Conservation (phyloP, 352 stramenopile genomes). For the Thraustochytrium striatum region DNA sequence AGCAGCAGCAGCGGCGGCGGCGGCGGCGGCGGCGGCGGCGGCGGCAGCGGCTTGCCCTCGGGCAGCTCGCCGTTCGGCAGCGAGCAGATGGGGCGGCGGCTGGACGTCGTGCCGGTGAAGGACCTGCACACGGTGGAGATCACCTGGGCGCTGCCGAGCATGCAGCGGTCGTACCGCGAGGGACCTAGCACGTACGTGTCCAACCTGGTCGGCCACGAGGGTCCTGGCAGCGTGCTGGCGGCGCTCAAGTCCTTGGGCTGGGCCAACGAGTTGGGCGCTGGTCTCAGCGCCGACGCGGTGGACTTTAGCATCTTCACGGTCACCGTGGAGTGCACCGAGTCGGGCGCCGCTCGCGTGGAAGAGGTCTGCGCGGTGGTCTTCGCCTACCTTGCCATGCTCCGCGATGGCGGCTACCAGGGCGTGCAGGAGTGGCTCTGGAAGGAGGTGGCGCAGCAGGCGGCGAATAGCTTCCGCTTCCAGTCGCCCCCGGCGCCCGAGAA, state of each 20-base stretch:
- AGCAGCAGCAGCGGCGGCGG: slow-evolving; percentile 63
- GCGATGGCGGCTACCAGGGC: slow-evolving; percentile 22
- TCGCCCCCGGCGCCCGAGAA: slow-evolving; percentile 53
- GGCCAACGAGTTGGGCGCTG: slow-evolving; percentile 65
- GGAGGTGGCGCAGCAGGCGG: slow-evolving; percentile 53
- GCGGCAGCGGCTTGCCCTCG: slow-evolving; percentile 67
- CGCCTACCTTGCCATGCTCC: slow-evolving; percentile 58
- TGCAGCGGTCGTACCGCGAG: slow-evolving; percentile 61
- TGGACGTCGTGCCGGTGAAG: slow-evolving; percentile 50
- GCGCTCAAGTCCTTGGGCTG: slow-evolving; percentile 56
- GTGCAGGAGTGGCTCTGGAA: slow-evolving; percentile 60
- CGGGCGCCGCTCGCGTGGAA: slow-evolving; percentile 61
- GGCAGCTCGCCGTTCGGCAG: slow-evolving; percentile 58
- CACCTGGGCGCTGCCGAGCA: slow-evolving; percentile 57
- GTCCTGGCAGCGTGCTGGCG: slow-evolving; percentile 60
- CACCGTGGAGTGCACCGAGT: slow-evolving; percentile 62
- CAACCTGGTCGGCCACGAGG: slow-evolving; percentile 60
- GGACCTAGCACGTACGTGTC: slow-evolving; percentile 55
- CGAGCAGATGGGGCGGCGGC: slow-evolving; percentile 9
- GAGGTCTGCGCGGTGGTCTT: slow-evolving; percentile 63
- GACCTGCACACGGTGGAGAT: slow-evolving; percentile 63
- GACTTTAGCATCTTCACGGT: slow-evolving; percentile 68
- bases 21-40: slow-evolving; percentile 64
- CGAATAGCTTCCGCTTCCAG: slow-evolving; percentile 59
- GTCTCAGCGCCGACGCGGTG: slow-evolving; percentile 58